Evolutionary conservation across 805 yeast genomes (phyloP).

Genomic region (Candida glaebosa): DNA sequence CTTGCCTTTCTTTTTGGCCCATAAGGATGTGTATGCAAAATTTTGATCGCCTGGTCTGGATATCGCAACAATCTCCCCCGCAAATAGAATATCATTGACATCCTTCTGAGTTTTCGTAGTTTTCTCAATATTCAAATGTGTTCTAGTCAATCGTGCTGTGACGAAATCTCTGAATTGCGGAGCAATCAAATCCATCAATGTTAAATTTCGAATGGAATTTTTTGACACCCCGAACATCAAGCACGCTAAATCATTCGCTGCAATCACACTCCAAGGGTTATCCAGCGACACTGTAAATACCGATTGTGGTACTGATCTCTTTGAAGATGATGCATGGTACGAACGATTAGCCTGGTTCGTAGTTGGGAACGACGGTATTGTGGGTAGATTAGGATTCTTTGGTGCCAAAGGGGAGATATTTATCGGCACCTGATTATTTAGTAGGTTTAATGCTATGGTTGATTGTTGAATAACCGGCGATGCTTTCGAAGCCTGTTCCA

Average conservation of each 20-base stretch:
- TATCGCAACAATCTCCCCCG: conserved; percentile 85
- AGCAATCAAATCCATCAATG: conserved; percentile 73
- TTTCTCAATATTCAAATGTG: conserved; percentile 14
- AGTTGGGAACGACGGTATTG: conserved; percentile 2
- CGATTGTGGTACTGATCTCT: conserved; percentile 74
- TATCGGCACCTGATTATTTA: conserved; percentile 12
- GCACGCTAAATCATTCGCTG: conserved; percentile 88
- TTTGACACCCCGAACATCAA: conserved; percentile 79
- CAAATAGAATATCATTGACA: conserved; percentile 51
- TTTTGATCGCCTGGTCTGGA: conserved; percentile 58
- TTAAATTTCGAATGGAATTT: conserved; percentile 54
- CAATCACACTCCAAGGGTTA: conserved; percentile 76
- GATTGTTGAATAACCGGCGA: conserved; percentile 22
- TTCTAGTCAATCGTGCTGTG: conserved; percentile 46
- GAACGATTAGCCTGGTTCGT: conserved; percentile 34
- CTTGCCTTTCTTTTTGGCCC: conserved; percentile 79
- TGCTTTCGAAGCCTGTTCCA: conserved; percentile 18
- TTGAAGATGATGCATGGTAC: conserved; percentile 65
- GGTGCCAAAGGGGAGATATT: neutral
- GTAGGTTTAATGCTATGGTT: conserved; percentile 27
- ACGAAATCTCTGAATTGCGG: conserved; percentile 74
- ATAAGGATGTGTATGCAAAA: conserved; percentile 80
- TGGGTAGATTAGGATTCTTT: conserved; percentile 1
- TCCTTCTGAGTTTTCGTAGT: conserved; percentile 12
- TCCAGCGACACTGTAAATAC: conserved; percentile 73